Conservation (phyloP, 163 green algal genomes). For the Chlorella variabilis region DNA sequence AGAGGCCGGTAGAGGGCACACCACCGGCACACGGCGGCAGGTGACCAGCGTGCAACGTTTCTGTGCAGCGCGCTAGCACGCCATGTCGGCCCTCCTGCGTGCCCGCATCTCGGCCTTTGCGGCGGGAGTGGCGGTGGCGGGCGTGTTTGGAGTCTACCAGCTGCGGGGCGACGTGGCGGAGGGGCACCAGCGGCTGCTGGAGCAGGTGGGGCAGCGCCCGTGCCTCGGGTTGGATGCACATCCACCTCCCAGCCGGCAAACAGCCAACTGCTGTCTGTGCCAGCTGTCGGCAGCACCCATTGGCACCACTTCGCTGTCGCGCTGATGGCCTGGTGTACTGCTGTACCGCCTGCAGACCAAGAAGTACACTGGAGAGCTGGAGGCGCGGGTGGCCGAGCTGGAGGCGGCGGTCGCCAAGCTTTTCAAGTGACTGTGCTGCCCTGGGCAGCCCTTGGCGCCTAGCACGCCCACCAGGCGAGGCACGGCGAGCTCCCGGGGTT, state of each 20-base stretch:
- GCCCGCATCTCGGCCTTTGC: constrained; percentile 50
- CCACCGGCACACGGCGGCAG: not conserved
- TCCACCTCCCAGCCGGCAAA: too few species aligned
- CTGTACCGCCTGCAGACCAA: constrained; percentile 8
- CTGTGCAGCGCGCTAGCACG: too few species aligned
- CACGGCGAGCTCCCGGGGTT: too few species aligned
- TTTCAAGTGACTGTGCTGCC: not conserved
- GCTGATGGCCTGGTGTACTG: not conserved
- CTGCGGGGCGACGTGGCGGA: constrained; percentile 48
- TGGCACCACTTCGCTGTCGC: too few species aligned
- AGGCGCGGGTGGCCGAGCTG: constrained; percentile 35
- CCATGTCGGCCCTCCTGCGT: constrained; percentile 50
- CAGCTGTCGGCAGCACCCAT: too few species aligned
- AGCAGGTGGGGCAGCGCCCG: constrained; percentile 17
- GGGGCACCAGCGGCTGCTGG: constrained; percentile 26
- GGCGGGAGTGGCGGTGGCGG: constrained; percentile 44
- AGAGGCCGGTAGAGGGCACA: not conserved
- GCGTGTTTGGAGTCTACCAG: constrained; percentile 44
- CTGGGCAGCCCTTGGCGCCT: not conserved
- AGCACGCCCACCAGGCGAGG: too few species aligned
- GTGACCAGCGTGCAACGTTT: not conserved
- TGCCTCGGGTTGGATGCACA: too few species aligned
- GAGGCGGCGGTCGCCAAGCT: constrained; percentile 26
- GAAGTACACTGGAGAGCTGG: not conserved
- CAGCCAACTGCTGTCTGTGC: too few species aligned